These are phyloP conservation scores for Colletotrichum simmondsii DNA, from an alignment of 2,329 filamentous ascomycete genomes.

Conservation along the genomic window DNA sequence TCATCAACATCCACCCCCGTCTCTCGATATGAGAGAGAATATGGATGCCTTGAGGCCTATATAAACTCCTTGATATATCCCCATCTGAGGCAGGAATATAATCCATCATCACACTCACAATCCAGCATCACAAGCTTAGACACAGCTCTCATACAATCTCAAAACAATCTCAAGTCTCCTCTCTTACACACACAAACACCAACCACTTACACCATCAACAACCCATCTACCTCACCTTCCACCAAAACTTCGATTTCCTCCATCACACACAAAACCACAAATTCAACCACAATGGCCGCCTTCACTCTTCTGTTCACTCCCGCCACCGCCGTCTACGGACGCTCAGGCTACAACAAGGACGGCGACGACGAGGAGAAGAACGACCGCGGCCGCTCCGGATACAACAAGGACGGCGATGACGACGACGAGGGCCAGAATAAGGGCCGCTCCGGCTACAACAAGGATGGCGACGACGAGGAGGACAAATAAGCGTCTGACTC, in stretches of 20 bases:
- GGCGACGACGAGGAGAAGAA: conserved; percentile 42
- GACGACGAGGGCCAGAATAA: conserved; percentile 48
- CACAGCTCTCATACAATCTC: conserved; percentile 3
- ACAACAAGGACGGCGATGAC: conserved; percentile 50
- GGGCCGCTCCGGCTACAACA: conserved; percentile 61
- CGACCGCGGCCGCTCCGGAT: conserved; percentile 51
- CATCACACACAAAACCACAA: conserved; percentile 15
- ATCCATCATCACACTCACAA: conserved; percentile 23
- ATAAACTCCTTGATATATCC: conserved; percentile 24
- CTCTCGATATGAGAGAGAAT: neutral
- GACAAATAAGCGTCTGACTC: conserved; percentile 40
- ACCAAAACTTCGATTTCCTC: neutral
- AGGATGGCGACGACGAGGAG: conserved; percentile 50
- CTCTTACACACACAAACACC: conserved; percentile 37
- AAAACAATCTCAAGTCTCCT: conserved; percentile 1
- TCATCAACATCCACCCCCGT: conserved; percentile 6
- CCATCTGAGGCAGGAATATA: conserved; percentile 3
- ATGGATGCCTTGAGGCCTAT: conserved; percentile 21
- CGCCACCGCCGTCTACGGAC: conserved; percentile 51
- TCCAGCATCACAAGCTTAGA: conserved; percentile 7
- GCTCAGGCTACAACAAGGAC: conserved; percentile 56
- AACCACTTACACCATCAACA: conserved; percentile 38
- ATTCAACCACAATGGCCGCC: conserved; percentile 48
- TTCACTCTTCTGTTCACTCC: conserved; percentile 44
- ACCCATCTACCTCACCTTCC: conserved; percentile 24